phyloP scores from a whole-genome alignment of 2,329 filamentous ascomycete species.

The Pestalotiopsis fici region DNA sequence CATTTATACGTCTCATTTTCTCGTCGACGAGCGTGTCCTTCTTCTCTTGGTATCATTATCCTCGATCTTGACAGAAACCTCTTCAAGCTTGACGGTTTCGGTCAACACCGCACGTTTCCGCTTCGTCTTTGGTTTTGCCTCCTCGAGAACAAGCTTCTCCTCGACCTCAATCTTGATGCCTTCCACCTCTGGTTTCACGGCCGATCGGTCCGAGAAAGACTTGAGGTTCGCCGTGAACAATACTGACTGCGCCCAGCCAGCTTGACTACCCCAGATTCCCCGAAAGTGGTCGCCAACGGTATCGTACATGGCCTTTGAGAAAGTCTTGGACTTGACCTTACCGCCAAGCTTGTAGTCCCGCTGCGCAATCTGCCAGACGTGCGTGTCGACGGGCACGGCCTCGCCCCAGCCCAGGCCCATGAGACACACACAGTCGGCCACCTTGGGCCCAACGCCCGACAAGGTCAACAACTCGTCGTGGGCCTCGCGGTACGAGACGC shows the following conservation, averaged over 20 bases:
- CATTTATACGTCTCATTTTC: neutral
- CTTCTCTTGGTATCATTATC: conserved; percentile 4
- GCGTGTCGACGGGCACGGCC: conserved; percentile 93
- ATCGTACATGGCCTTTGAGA: conserved; percentile 87
- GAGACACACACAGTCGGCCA: conserved; percentile 92
- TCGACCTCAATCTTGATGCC: conserved; percentile 28
- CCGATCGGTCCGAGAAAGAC: conserved; percentile 72
- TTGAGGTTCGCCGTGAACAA: conserved; percentile 91
- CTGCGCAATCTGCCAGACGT: conserved; percentile 98
- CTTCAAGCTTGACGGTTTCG: conserved; percentile 14
- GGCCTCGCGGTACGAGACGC: conserved; percentile 72
- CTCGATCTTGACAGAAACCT: conserved; percentile 2
- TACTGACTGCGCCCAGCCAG: conserved; percentile 97
- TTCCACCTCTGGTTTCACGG: conserved; percentile 31
- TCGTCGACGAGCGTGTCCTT: neutral
- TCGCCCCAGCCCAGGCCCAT: conserved; percentile 98
- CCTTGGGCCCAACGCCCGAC: conserved; percentile 92
- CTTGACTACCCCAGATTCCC: conserved; percentile 85
- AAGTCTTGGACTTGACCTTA: conserved; percentile 72
- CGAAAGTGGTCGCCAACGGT: conserved; percentile 90
- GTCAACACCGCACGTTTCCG: conserved; percentile 12
- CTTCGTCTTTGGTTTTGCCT: conserved; percentile 7
- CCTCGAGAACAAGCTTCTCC: conserved; percentile 16
- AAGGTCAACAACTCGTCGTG: conserved; percentile 79
- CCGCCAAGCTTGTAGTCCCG: conserved; percentile 92